These are phyloP conservation scores for Syncephalastrum monosporum DNA, from an alignment of 371 early-diverging fungal genomes.

Conservation along the genomic window DNA sequence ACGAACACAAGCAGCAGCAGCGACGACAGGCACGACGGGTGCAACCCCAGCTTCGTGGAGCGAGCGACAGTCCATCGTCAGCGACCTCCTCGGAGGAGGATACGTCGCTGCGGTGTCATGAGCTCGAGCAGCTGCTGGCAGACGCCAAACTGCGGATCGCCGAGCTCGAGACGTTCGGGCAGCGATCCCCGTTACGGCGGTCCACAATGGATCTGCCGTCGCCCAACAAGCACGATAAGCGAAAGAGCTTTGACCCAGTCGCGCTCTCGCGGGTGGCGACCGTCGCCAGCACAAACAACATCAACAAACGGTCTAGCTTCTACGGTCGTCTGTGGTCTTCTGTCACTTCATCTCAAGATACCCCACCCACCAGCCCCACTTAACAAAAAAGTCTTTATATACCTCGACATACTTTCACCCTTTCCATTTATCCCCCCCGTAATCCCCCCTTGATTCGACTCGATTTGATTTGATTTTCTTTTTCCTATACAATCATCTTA, in stretches of 20 bases:
- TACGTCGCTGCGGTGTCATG: conserved; percentile 20
- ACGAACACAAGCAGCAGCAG: conserved; percentile 31
- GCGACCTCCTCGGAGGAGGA: not conserved
- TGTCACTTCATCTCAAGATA: conserved; percentile 16
- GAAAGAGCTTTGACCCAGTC: conserved; percentile 11
- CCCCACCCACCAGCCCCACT: conserved; percentile 23
- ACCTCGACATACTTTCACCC: no score
- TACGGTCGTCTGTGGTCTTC: conserved; percentile 25
- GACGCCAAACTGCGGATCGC: conserved; percentile 34
- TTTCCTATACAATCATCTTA: not conserved
- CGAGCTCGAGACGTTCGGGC: conserved; percentile 23
- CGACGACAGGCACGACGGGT: not conserved
- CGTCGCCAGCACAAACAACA: conserved; percentile 3
- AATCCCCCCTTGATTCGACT: no score
- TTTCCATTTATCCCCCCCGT: no score
- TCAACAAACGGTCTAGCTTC: conserved; percentile 22
- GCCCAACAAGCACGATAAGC: conserved; percentile 7
- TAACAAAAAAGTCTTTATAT: conserved; percentile 3
- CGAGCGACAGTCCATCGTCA: not conserved
- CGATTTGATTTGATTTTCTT: no score
- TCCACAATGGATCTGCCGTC: not conserved
- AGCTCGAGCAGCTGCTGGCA: conserved; percentile 27
- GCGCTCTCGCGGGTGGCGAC: conserved; percentile 4
- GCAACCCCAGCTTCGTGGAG: not conserved
- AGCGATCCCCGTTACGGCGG: not conserved